Evolutionary conservation across 2,329 filamentous ascomycete species (phyloP), one percentile per base, ranked within the genome.

Genomic region (Grosmannia huntii): DNA sequence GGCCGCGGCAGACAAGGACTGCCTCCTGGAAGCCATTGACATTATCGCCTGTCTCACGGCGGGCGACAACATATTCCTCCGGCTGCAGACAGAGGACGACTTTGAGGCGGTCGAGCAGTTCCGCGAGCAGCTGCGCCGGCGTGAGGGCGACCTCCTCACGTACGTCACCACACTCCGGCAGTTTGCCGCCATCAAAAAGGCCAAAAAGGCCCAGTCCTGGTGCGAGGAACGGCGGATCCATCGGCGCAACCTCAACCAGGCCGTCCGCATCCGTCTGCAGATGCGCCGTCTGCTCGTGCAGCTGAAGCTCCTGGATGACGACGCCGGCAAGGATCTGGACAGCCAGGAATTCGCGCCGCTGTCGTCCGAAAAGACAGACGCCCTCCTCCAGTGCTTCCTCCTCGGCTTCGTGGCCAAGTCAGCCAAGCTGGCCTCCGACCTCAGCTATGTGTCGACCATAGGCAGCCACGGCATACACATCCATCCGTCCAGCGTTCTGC

Each of bases 11-110:
- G 80, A 81, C 7, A 80, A 85, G 0, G 82, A 88, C 64, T 95
- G 90, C 64, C 73, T 96, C 1, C 70, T 85, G 0, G 90, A 96
- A 64, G 85, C 84, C 4, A 92, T 99, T 62, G 94, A 97, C 66
- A 86, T 96, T 58, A 87, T 86, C 41, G 75, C 83, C 0, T 83
- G 80, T 60, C 75, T 86, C 25, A 85, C 82, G 0, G 75, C 81
- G 0, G 83, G 83, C 49, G 81, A 84, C 55, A 82, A 83, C 60
- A 79, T 86, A 12, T 86, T 85, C 64, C 68, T 81, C 12, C 80
- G 82, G 52, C 69, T 83, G 0, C 78, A 80, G 53, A 79, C 78
- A 0, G 74, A 79, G 23, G 41, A 38, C 12, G 57, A 53, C 4
- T 71, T 72, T 19, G 50, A 53, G 2, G 71, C 72, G 25, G 74